These are phyloP conservation scores for carrot (Daucus carota) DNA, from an alignment of 129 eudicot genomes.

Conservation along the genomic window DH1_v3.0 NC_030382.2:57390001-57390500, in stretches of 20 bases:
- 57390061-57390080: background rate
- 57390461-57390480: background rate
- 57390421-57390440: background rate
- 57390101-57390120: background rate
- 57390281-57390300: background rate
- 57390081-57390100: background rate
- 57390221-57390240: background rate
- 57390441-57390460: background rate
- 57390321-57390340: slow-evolving; percentile 3
- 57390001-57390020: background rate
- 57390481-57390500: background rate
- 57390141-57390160: background rate
- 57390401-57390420: background rate
- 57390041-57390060: background rate
- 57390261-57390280: background rate
- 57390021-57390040: background rate
- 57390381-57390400: background rate
- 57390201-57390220: background rate
- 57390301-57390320: background rate
- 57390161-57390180: background rate
- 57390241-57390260: slow-evolving; percentile 4
- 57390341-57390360: background rate
- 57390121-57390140: background rate
- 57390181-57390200: background rate
- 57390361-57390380: slow-evolving; percentile 3